A percentile compares a stretch with the other conserved stretches of the same genome.
These are phyloP conservation scores for Paramecium pentaurelia DNA, from an alignment of 73 alveolate genomes.

Conservation along the genomic window DNA sequence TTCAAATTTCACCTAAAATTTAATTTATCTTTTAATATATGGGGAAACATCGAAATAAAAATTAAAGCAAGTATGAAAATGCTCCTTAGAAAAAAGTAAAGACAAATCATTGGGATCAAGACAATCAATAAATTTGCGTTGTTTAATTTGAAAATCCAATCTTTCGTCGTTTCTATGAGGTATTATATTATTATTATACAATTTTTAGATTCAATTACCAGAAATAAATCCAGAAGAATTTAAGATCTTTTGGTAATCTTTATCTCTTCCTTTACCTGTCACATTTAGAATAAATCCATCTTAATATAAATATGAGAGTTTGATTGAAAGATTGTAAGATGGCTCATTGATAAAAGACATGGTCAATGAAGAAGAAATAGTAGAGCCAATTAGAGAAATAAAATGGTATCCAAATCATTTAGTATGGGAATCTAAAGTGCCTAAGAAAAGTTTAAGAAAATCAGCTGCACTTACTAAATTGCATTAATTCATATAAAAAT, in stretches of 20 bases:
- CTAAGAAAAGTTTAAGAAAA: constrained; percentile 85
- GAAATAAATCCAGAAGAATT: constrained; percentile 64
- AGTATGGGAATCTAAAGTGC: constrained; percentile 82
- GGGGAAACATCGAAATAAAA: constrained; percentile 24
- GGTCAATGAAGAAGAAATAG: constrained; percentile 46
- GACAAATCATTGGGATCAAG: constrained; percentile 32
- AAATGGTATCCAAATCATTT: constrained; percentile 84
- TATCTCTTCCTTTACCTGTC: constrained; percentile 77
- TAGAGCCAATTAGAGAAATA: constrained; percentile 62
- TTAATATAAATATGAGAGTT: constrained; percentile 28
- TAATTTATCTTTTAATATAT: neutral
- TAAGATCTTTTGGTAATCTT: constrained; percentile 51
- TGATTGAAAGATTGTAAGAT: constrained; percentile 51
- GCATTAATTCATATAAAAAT: constrained; percentile 82
- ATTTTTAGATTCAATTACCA: constrained; percentile 59
- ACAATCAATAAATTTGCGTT: neutral
- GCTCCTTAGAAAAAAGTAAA: constrained; percentile 24
- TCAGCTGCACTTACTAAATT: constrained; percentile 71
- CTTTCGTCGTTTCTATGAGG: constrained; percentile 1
- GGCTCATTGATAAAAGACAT: constrained; percentile 46
- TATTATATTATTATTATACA: neutral
- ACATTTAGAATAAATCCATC: constrained; percentile 76
- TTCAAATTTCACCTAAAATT: neutral
- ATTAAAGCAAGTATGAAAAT: neutral
- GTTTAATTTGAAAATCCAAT: constrained; percentile 10